A percentile compares a stretch with the other conserved stretches of the same genome.
Evolutionary conservation across 2,329 filamentous ascomycete genomes (phyloP).

Genomic region (Colletotrichum sublineola): DNA sequence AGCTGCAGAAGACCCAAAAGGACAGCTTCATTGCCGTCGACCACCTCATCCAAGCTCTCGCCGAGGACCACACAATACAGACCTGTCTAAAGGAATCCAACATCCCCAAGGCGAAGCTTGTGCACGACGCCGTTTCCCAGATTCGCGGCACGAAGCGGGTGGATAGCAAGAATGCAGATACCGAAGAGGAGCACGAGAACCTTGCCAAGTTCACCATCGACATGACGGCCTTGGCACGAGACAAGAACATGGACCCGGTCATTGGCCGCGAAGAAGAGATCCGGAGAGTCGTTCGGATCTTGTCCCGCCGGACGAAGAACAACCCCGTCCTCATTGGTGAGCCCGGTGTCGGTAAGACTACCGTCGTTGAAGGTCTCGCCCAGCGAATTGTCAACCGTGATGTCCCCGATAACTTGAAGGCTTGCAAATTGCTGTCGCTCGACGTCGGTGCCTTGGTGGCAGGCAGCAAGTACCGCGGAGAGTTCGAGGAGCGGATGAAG

Average conservation of each 20-base stretch:
- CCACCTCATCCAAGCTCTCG: conserved; percentile 88
- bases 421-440: conserved; percentile 93
- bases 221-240: conserved; percentile 95
- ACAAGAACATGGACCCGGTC: conserved; percentile 98
- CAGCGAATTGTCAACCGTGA: conserved; percentile 97
- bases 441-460: conserved; percentile 96
- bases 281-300: conserved; percentile 88
- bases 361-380: conserved; percentile 95
- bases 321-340: conserved; percentile 98
- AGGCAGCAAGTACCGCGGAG: conserved; percentile 97
- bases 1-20: conserved; percentile 97
- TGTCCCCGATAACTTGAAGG: conserved; percentile 93
- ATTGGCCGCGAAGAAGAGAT: conserved; percentile 98
- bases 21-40: conserved; percentile 95
- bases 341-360: conserved; percentile 98
- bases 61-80: conserved; percentile 83
- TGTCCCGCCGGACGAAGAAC: conserved; percentile 96
- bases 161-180: conserved; percentile 95
- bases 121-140: conserved; percentile 90
- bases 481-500: conserved; percentile 99
- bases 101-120: conserved; percentile 88
- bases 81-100: conserved; percentile 85
- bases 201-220: conserved; percentile 98
- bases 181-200: conserved; percentile 93
- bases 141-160: conserved; percentile 94